Evolutionary conservation across 2,329 filamentous ascomycete genomes (phyloP).

Genomic region (Graphilbum fragrans): DNA sequence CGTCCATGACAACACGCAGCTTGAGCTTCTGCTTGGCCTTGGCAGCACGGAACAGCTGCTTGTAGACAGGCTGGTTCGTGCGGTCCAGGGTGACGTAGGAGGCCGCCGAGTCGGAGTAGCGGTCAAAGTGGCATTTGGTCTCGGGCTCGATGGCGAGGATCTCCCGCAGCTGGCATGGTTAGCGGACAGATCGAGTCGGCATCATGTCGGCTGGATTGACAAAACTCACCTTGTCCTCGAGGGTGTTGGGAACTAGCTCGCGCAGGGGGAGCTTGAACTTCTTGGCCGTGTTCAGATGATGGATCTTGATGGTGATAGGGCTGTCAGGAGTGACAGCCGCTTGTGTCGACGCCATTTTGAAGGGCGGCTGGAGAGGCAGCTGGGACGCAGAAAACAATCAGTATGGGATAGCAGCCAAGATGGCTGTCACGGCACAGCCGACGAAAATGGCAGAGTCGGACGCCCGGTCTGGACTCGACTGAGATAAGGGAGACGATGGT

Average conservation of each 20-base stretch:
- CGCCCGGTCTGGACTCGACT: neutral
- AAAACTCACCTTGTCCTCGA: slow-evolving; percentile 72
- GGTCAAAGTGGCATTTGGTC: slow-evolving; percentile 62
- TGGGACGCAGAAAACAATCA: too few relatives aligned
- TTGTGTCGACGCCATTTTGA: slow-evolving; percentile 20
- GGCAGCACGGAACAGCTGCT: slow-evolving; percentile 89
- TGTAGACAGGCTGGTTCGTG: slow-evolving; percentile 74
- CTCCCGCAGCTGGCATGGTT: slow-evolving; percentile 53
- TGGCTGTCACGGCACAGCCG: neutral
- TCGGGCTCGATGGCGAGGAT: slow-evolving; percentile 53
- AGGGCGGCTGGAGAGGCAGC: neutral
- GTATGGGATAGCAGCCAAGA: neutral
- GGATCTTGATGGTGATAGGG: slow-evolving; percentile 75
- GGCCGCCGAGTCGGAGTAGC: slow-evolving; percentile 86
- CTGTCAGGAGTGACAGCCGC: slow-evolving; percentile 43
- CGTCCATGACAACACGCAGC: slow-evolving; percentile 50
- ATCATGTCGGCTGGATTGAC: neutral
- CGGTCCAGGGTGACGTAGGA: slow-evolving; percentile 70
- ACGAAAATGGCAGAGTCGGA: neutral
- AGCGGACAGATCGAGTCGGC: too few relatives aligned
- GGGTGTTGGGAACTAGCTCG: slow-evolving; percentile 61
- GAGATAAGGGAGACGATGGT: too few relatives aligned
- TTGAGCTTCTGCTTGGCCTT: slow-evolving; percentile 98
- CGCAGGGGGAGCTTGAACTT: slow-evolving; percentile 83
- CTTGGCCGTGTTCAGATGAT: slow-evolving; percentile 60